Evolutionary conservation across 1,284 basidiomycete genomes (phyloP).

Genomic region (Cutaneotrichosporon arboriforme): DNA sequence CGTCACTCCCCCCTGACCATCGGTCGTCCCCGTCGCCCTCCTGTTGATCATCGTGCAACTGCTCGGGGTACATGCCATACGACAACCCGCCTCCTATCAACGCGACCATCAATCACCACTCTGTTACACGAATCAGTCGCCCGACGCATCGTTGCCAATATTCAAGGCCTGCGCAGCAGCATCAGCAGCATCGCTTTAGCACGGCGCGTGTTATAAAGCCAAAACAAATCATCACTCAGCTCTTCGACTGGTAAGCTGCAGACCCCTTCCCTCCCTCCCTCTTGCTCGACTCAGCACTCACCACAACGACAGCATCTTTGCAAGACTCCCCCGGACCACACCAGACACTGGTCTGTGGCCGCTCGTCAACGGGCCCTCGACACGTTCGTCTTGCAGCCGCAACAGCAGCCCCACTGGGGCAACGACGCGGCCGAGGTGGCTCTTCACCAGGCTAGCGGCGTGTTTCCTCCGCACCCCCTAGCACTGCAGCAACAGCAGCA

Average conservation of each 20-base stretch:
- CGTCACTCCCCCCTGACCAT: too few species aligned
- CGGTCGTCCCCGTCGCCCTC: too few species aligned
- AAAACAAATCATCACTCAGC: too few species aligned
- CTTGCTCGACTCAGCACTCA: neutral
- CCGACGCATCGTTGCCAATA: neutral
- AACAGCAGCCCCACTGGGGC: conserved; percentile 20
- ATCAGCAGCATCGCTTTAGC: neutral
- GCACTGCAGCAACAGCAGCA: neutral
- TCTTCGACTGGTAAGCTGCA: too few species aligned
- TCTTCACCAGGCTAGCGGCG: conserved; percentile 6
- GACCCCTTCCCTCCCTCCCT: too few species aligned
- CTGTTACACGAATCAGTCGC: neutral
- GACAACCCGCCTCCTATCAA: too few species aligned
- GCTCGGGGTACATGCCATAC: too few species aligned
- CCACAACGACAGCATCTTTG: neutral
- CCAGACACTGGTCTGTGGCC: conserved; percentile 14
- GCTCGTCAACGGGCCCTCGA: conserved; percentile 10
- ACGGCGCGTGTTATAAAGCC: too few species aligned
- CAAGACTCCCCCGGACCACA: neutral
- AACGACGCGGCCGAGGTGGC: conserved; percentile 11
- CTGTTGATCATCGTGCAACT: too few species aligned
- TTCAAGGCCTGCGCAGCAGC: too few species aligned
- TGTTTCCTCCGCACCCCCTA: neutral
- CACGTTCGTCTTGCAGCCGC: conserved; percentile 16
- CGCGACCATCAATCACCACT: neutral